phyloP scores from a whole-genome alignment of 108 stramenopile genomes.

The Nitzschia sp. region DNA sequence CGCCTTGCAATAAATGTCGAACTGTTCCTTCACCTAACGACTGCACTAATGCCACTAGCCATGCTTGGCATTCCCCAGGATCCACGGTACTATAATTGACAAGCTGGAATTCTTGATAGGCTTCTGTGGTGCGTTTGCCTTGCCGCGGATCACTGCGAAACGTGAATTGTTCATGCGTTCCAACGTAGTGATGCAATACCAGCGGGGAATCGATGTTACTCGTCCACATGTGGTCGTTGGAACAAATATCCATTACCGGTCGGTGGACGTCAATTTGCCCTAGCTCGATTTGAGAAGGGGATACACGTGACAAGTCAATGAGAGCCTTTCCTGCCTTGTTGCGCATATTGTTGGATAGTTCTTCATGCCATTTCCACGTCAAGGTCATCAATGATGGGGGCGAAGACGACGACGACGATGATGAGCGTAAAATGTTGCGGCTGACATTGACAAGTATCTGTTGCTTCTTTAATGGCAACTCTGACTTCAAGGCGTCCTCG shows the following conservation, averaged over 20 bases:
- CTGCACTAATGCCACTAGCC: conserved; percentile 24
- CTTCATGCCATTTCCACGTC: conserved; percentile 18
- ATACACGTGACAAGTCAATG: conserved; percentile 11
- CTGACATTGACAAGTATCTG: background rate
- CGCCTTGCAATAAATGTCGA: conserved; percentile 1
- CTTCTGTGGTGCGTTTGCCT: conserved; percentile 13
- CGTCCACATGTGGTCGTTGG: conserved; percentile 15
- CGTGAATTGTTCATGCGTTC: conserved; percentile 24
- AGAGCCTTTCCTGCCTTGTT: conserved; percentile 28
- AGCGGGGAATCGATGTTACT: conserved; percentile 10
- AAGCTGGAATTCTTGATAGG: conserved; percentile 4
- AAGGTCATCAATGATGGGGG: background rate
- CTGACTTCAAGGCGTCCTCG: background rate
- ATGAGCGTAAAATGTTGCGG: background rate
- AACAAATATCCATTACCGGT: conserved; percentile 16
- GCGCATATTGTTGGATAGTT: background rate
- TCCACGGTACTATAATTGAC: conserved; percentile 3
- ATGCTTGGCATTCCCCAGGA: background rate
- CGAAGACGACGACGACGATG: background rate
- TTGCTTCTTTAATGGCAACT: background rate
- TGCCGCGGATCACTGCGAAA: conserved; percentile 35
- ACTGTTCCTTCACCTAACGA: conserved; percentile 5
- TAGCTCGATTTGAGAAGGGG: background rate
- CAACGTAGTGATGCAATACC: conserved; percentile 33
- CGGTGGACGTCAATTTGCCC: conserved; percentile 18